phyloP scores from a whole-genome alignment of 441 rosid species.

The Macaranga tanarius region DNA sequence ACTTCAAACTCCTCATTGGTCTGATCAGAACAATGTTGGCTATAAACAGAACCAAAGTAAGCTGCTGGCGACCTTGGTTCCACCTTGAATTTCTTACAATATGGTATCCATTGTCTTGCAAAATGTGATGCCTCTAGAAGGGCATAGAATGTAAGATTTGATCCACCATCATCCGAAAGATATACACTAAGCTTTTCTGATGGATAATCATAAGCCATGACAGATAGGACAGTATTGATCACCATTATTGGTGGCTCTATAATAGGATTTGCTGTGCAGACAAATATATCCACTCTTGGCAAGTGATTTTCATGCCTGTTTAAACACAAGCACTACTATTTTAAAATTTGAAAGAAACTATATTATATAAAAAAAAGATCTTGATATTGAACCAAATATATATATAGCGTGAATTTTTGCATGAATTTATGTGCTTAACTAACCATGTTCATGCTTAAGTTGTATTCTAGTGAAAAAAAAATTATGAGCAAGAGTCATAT shows the following conservation, averaged over 20 bases:
- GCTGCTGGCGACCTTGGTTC: constrained; percentile 49
- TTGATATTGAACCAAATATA: too few species aligned
- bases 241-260: constrained; percentile 76
- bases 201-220: constrained; percentile 65
- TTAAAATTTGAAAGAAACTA: too few species aligned
- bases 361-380: too few species aligned
- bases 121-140: constrained; percentile 61
- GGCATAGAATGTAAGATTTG: constrained; percentile 63
- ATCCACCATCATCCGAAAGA: constrained; percentile 75
- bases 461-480: background rate
- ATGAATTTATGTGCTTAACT: too few species aligned
- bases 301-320: constrained; percentile 34
- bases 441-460: too few species aligned
- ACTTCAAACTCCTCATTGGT: background rate
- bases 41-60: constrained; percentile 27
- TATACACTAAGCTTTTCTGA: constrained; percentile 54
- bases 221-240: constrained; percentile 61
- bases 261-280: constrained; percentile 71
- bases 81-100: constrained; percentile 43
- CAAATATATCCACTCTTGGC: constrained; percentile 63
- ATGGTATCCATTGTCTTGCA: constrained; percentile 60
- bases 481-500: background rate
- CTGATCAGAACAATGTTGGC: background rate
- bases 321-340: background rate
- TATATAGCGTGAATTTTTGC: too few species aligned